Percentiles rank a stretch among this genome's conserved stretches.
These are phyloP conservation scores for Glonium stellatum DNA, from an alignment of 495 filamentous ascomycete genomes.

Conservation along the genomic window DNA sequence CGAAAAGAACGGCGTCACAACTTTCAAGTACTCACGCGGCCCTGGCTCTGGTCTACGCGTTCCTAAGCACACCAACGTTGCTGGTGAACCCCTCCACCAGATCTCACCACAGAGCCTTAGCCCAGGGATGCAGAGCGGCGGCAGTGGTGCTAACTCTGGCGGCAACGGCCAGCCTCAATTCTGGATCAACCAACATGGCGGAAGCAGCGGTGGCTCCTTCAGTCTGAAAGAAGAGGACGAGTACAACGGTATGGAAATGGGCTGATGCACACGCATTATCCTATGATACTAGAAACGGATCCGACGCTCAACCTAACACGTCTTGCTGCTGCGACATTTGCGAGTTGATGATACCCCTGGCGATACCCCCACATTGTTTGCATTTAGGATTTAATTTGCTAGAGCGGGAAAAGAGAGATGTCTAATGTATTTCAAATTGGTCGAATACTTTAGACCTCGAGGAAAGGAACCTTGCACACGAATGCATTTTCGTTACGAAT, in stretches of 20 bases:
- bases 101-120: slow-evolving; percentile 60
- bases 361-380: neutral
- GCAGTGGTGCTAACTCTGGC: slow-evolving; percentile 17
- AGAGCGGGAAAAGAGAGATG: neutral
- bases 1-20: slow-evolving; percentile 62
- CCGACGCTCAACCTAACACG: neutral
- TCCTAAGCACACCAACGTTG: slow-evolving; percentile 85
- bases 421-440: neutral
- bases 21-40: slow-evolving; percentile 75
- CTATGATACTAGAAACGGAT: neutral
- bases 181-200: slow-evolving; percentile 17
- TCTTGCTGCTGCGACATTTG: slow-evolving; percentile 1
- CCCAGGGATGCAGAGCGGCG: slow-evolving; percentile 58
- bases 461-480: neutral
- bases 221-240: slow-evolving; percentile 32
- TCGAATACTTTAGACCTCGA: neutral
- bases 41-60: slow-evolving; percentile 81
- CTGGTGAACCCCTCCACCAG: slow-evolving; percentile 62
- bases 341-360: slow-evolving; percentile 1
- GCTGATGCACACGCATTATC: slow-evolving; percentile 1
- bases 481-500: neutral
- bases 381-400: neutral
- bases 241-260: slow-evolving; percentile 30
- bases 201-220: slow-evolving; percentile 14
- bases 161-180: slow-evolving; percentile 15